A percentile compares a stretch with the other conserved stretches of the same genome.
phyloP scores from a whole-genome alignment of 139 green algal species.

The Micromonas pusilla region DNA sequence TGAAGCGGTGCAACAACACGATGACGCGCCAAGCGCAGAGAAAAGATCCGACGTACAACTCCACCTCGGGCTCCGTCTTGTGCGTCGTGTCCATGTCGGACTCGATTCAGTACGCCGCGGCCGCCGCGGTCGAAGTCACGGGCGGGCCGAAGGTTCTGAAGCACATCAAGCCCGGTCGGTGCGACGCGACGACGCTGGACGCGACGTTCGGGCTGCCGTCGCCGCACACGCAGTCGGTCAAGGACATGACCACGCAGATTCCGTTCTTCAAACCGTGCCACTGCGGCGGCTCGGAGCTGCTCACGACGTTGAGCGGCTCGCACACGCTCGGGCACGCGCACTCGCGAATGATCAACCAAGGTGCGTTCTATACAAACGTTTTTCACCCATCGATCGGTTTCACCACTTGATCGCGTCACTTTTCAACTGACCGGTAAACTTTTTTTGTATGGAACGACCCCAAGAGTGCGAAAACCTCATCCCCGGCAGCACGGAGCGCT shows the following conservation, averaged over 20 bases:
- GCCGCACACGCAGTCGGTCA: background rate
- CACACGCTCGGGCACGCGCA: background rate
- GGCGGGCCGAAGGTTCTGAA: background rate
- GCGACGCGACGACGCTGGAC: background rate
- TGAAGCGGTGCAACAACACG: no score
- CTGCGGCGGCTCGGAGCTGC: background rate
- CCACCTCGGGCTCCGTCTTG: no score
- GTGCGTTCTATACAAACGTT: no score
- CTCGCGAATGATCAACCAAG: background rate
- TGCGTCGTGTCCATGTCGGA: background rate
- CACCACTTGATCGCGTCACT: no score
- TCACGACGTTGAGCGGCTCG: background rate
- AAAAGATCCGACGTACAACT: no score
- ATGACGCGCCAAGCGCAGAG: no score
- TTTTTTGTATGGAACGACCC: no score
- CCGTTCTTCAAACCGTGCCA: background rate
- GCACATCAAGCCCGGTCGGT: background rate
- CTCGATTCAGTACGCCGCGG: background rate
- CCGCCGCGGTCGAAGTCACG: background rate
- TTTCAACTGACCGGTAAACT: no score
- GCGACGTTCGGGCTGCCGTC: background rate
- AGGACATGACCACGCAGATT: background rate
- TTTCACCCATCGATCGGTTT: background rate
- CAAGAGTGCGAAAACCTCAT: no score
- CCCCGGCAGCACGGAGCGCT: background rate